Evolutionary conservation across 352 stramenopile genomes (phyloP).

Genomic region (Pythium aristosporum): DNA sequence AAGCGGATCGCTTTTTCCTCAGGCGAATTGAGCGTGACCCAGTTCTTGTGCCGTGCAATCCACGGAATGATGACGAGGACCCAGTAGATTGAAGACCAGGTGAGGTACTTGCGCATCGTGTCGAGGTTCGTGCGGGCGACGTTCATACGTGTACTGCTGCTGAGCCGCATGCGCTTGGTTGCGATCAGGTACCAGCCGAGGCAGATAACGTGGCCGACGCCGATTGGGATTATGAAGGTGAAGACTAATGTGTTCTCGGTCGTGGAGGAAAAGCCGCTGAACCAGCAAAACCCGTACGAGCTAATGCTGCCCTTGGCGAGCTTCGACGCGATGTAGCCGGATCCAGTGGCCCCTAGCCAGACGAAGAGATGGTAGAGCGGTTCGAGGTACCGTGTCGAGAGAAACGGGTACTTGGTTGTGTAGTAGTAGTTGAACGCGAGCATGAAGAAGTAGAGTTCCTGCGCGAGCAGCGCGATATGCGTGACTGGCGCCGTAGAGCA

Average conservation of each 20-base stretch:
- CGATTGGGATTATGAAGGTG: constrained; percentile 60
- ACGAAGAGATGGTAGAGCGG: constrained; percentile 72
- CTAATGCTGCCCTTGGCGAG: constrained; percentile 49
- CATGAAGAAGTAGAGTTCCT: constrained; percentile 86
- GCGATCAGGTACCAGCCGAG: constrained; percentile 72
- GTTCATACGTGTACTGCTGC: constrained; percentile 32
- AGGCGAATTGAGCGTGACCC: constrained; percentile 51
- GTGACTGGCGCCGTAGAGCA: constrained; percentile 62
- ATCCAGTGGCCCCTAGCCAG: constrained; percentile 49
- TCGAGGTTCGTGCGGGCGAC: constrained; percentile 72
- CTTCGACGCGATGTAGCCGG: constrained; percentile 52
- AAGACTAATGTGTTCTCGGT: constrained; percentile 53
- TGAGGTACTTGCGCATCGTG: constrained; percentile 73
- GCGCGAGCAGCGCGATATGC: constrained; percentile 69
- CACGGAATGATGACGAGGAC: constrained; percentile 66
- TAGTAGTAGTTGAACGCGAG: constrained; percentile 88
- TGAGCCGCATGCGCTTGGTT: constrained; percentile 64
- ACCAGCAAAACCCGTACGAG: constrained; percentile 87
- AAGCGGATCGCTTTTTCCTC: constrained; percentile 67
- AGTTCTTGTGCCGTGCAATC: constrained; percentile 54
- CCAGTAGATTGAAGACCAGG: constrained; percentile 74
- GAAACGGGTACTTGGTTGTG: constrained; percentile 87
- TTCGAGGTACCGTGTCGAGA: constrained; percentile 64
- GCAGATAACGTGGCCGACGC: constrained; percentile 66
- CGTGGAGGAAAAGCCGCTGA: constrained; percentile 33